Base-by-base conservation (phyloP, 2,329 filamentous ascomycete genomes). In the Aspergillus ruber region DNA sequence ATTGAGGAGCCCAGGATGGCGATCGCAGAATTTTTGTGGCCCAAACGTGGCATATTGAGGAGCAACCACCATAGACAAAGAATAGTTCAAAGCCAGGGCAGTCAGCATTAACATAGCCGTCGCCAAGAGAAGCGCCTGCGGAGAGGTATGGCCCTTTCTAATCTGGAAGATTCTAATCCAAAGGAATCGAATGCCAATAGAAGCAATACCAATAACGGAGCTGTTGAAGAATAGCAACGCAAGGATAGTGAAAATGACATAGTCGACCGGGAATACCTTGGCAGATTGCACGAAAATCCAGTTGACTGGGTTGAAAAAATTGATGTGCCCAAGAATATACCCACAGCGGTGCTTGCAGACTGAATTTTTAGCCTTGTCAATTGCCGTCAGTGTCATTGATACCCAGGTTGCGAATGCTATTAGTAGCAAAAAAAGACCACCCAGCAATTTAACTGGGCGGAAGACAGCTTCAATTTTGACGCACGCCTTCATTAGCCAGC, bases 301-400 rank as follows among this genome's bases (percentile, higher is more conserved):
- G 72, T 98, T 97, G 63, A 96, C 76, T 1, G 93, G 93, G 66
- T 98, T 93, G 75, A 96, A 95, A 57, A 97, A 83, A 66, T 94
- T 89, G 66, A 94, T 86, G 62, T 84, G 78, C 39, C 84, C 89
- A 4, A 98, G 78, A 43, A 97, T 87, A 70, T 96, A 98, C 52
- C 93, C 93, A 65, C 93, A 98, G 58, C 82, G 84, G 50, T 83
- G 76, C 67, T 93, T 91, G 79, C 93, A 98, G 53, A 94, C 74
- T 3, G 90, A 96, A 73, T 97, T 96, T 68, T 86, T 90, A 32
- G 90, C 88, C 74, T 97, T 97, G 79, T 98, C 93, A 61, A 97
- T 90, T 56, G 84, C 86, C 0, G 91, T 97, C 64, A 97, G 86
- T 57, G 97, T 79, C 89, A 98, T 97, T 10, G 88, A 95, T 7